Base-by-base conservation (phyloP, 306 rosid species). In the Glycyrrhiza uralensis region DNA sequence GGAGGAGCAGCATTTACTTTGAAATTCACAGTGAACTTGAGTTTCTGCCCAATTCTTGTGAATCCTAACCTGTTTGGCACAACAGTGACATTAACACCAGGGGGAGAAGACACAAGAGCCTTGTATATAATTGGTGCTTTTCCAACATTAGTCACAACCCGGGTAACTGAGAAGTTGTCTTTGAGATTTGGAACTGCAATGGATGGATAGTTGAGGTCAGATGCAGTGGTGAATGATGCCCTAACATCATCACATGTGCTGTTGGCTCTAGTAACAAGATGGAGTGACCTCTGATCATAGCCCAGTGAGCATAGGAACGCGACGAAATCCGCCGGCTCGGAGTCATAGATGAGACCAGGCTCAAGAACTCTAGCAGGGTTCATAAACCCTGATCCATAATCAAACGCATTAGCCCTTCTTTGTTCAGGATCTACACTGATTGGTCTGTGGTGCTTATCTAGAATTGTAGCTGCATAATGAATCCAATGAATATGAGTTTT, bases 351-450 rank as follows among this genome's bases (percentile, higher is more conserved):
- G 58, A 91, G 90, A 19, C 95, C 92, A 0, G 97, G 97, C 51
- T 91, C 86, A 74, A 88, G 92, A 55, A 85, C 97, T 74, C 85
- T 88, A 29, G 75, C 83, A 12, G 97, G 97, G 83, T 88, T 91
- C 76, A 88, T 76, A 80, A 91, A 91, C 47, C 97, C 97, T 46
- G 97, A 88, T 55, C 97, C 97, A 11, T 83, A 91, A 52, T 91
- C 95, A 77, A 91, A 91, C 42, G 97, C 84, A 39, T 83, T 91
- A 10, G 84, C 94, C 69, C 82, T 81, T 85, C 79, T 81, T 75
- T 76, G 74, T 36, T 78, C 89, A 7, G 95, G 94, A 71, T 88
- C 92, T 39, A 80, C 88, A 5, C 66, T 61, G 66, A 91, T 85
- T 30, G 88, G 92, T 63, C 74, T 82, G 79, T 69, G 83, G 38